Evolutionary conservation across 192 early-diverging fungal genomes (phyloP).

Genomic region (Podila verticillata): DNA sequence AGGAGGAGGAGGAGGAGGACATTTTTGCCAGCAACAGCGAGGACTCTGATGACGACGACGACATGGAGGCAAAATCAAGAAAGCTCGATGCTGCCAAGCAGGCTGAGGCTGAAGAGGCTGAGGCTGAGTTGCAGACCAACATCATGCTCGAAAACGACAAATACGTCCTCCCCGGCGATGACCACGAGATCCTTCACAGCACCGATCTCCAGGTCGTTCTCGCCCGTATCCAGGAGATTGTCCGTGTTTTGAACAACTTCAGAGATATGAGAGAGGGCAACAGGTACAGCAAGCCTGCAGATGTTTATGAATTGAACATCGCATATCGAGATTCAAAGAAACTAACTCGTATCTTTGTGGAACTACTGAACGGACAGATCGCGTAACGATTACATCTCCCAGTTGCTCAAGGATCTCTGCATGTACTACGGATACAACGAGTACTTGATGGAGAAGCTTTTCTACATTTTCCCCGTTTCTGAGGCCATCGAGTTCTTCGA

Average conservation of each 20-base stretch:
- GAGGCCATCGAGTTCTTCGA: conserved; percentile 99
- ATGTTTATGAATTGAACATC: too few species aligned
- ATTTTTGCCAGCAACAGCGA: conserved; percentile 42
- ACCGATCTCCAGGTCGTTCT: conserved; percentile 81
- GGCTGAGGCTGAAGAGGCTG: conserved; percentile 77
- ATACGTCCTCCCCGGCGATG: conserved; percentile 71
- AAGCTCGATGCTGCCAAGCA: conserved; percentile 67
- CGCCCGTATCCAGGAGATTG: conserved; percentile 90
- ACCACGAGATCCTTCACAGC: conserved; percentile 65
- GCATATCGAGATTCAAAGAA: too few species aligned
- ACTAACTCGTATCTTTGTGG: too few species aligned
- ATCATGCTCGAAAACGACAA: conserved; percentile 73
- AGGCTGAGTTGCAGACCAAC: conserved; percentile 79
- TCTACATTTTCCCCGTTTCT: conserved; percentile 89
- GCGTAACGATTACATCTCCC: conserved; percentile 86
- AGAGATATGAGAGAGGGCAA: conserved; percentile 79
- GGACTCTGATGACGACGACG: conserved; percentile 53
- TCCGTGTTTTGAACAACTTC: conserved; percentile 92
- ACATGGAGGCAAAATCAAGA: conserved; percentile 80
- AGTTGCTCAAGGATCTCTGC: conserved; percentile 89
- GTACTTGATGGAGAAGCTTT: conserved; percentile 89
- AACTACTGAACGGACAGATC: conserved; percentile 50
- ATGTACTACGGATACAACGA: conserved; percentile 96
- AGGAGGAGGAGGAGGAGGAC: conserved; percentile 53
- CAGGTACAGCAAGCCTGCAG: conserved; percentile 36